Conservation (phyloP, 305 asterid species). For the Caryopteris hybrid region DNA sequence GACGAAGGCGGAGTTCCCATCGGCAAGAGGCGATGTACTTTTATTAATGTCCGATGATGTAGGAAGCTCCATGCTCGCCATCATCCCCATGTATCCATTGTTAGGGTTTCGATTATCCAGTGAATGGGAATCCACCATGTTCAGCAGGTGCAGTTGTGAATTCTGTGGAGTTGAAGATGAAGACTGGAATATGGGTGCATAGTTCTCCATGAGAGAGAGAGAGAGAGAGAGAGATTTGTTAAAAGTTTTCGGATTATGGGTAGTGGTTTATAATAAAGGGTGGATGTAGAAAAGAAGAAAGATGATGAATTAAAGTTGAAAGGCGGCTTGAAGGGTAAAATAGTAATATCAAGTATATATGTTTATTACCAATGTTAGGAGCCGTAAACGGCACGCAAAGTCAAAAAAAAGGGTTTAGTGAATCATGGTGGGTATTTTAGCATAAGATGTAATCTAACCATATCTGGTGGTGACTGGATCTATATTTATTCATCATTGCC, state of each 20-base stretch:
- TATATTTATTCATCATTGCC: background rate
- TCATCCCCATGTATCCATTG: background rate
- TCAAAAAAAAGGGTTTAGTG: constrained; percentile 19
- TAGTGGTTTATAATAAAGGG: background rate
- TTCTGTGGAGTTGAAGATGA: constrained; percentile 2
- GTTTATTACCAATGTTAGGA: background rate
- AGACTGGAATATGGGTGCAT: constrained; percentile 15
- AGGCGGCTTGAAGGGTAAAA: constrained; percentile 39
- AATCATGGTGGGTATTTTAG: constrained; percentile 19
- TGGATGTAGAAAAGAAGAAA: background rate
- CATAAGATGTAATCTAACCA: constrained; percentile 3
- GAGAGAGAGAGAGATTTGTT: background rate
- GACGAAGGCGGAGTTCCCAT: too few relatives aligned
- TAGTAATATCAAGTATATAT: background rate
- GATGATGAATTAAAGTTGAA: constrained; percentile 28
- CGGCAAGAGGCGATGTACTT: too few relatives aligned
- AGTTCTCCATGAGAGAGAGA: constrained; percentile 18
- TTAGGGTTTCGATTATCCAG: background rate
- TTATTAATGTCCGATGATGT: too few relatives aligned
- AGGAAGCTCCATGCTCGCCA: background rate
- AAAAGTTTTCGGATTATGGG: background rate
- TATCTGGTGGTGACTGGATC: background rate
- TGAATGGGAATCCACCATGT: constrained; percentile 9
- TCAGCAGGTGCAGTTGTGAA: background rate
- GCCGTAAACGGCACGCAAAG: constrained; percentile 44